Conservation (phyloP, 441 rosid species). For the Caryocar brasiliense region DNA sequence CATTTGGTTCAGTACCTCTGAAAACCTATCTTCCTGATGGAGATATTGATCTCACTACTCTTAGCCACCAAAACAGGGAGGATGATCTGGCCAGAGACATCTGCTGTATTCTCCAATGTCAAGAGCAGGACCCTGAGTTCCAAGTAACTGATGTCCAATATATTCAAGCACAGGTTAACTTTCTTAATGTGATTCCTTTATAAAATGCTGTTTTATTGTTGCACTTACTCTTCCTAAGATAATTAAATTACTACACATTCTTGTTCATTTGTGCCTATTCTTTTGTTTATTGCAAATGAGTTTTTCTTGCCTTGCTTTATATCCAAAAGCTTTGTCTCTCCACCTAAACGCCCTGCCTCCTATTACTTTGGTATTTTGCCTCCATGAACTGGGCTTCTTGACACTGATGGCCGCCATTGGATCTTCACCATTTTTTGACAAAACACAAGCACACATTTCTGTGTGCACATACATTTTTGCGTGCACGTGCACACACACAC, state of each 20-base stretch:
- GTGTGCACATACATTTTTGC: neutral
- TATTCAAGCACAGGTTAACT: conserved; percentile 73
- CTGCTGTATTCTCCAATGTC: conserved; percentile 39
- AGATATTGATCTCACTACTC: conserved; percentile 78
- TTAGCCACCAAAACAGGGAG: conserved; percentile 48
- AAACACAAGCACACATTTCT: too few species aligned
- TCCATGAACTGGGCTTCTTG: too few species aligned
- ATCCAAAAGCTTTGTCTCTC: too few species aligned
- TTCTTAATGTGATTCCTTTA: conserved; percentile 4
- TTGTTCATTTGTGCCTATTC: too few species aligned
- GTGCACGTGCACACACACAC: neutral
- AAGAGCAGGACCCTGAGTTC: conserved; percentile 37
- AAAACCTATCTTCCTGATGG: conserved; percentile 96
- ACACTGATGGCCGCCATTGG: too few species aligned
- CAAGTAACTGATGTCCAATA: conserved; percentile 58
- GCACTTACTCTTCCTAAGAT: neutral
- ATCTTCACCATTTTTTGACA: too few species aligned
- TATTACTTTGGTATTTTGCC: too few species aligned
- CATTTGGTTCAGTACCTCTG: conserved; percentile 87
- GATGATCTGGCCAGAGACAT: conserved; percentile 47
- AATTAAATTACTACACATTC: neutral
- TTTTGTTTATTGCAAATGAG: too few species aligned
- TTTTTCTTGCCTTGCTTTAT: too few species aligned
- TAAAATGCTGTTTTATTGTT: conserved; percentile 3
- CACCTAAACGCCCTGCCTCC: too few species aligned